Evolutionary conservation across 176 grass and related monocot genomes (phyloP).

Genomic region (Triticum dicoccoides): DNA sequence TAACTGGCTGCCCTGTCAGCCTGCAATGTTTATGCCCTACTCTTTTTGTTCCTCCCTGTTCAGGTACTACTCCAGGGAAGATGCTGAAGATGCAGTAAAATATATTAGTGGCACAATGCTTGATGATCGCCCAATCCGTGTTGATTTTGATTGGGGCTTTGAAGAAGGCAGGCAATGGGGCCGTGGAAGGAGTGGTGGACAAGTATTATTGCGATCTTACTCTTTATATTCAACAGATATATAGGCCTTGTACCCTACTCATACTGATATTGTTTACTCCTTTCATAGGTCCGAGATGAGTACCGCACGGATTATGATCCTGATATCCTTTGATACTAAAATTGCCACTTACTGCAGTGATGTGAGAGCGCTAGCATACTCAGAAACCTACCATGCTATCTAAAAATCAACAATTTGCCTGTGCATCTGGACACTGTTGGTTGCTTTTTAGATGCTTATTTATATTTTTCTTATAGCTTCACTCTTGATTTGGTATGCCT

Average conservation of each 20-base stretch:
- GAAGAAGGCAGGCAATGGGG: conserved; percentile 84
- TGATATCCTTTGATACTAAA: conserved; percentile 57
- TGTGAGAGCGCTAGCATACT: conserved; percentile 5
- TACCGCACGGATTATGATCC: conserved; percentile 99
- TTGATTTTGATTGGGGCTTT: conserved; percentile 73
- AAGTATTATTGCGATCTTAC: conserved; percentile 45
- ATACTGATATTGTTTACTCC: conserved; percentile 25
- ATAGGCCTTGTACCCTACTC: background rate
- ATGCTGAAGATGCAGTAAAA: conserved; percentile 97
- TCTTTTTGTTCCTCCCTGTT: conserved; percentile 8
- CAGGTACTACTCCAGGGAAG: conserved; percentile 95
- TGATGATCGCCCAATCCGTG: conserved; percentile 91
- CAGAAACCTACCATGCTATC: background rate
- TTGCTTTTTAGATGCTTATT: conserved; percentile 3
- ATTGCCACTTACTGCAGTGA: background rate
- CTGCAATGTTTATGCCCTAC: background rate
- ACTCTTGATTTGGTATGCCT: background rate
- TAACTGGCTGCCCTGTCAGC: background rate
- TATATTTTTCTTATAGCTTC: conserved; percentile 3
- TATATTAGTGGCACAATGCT: conserved; percentile 98
- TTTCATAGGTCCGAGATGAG: conserved; percentile 78
- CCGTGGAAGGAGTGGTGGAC: conserved; percentile 92
- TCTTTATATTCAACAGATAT: conserved; percentile 14
- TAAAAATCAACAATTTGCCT: background rate
- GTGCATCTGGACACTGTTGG: background rate